These are phyloP conservation scores for Piromyces finnis DNA, from an alignment of 192 early-diverging fungal genomes.

Conservation along the genomic window DNA sequence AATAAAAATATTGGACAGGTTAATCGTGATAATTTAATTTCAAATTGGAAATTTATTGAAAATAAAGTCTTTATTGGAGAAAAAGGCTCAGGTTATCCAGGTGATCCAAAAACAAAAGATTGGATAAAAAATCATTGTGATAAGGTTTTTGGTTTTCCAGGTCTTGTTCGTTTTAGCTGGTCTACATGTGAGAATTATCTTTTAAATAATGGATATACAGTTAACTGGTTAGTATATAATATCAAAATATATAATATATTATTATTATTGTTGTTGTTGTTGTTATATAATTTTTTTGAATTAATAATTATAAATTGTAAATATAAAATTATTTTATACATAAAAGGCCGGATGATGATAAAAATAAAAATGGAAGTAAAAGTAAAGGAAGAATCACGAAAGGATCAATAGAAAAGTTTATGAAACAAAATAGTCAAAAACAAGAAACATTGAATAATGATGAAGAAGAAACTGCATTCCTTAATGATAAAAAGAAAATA, in stretches of 20 bases:
- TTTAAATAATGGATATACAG: not conserved
- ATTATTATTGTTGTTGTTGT: not conserved
- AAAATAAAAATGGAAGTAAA: not conserved
- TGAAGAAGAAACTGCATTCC: not conserved
- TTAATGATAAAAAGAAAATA: not conserved
- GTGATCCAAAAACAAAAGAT: slow-evolving; percentile 72
- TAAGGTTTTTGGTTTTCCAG: slow-evolving; percentile 81
- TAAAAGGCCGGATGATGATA: not conserved
- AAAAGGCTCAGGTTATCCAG: not conserved
- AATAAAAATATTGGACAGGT: slow-evolving; percentile 13
- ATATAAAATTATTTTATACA: not conserved
- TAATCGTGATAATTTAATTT: slow-evolving; percentile 47
- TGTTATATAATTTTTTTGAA: not conserved
- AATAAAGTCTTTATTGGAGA: slow-evolving; percentile 10
- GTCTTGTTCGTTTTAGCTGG: slow-evolving; percentile 89
- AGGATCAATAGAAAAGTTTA: not conserved
- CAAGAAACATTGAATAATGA: no score
- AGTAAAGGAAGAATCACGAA: not conserved
- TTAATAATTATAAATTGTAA: not conserved
- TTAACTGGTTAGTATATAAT: not conserved
- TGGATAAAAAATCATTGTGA: slow-evolving; percentile 72
- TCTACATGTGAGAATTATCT: slow-evolving; percentile 50
- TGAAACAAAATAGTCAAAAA: not conserved
- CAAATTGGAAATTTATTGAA: slow-evolving; percentile 51
- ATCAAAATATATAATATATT: not conserved